Evolutionary conservation across 140 eudicot genomes (phyloP).

Genomic region (Anethum foeniculum): DNA sequence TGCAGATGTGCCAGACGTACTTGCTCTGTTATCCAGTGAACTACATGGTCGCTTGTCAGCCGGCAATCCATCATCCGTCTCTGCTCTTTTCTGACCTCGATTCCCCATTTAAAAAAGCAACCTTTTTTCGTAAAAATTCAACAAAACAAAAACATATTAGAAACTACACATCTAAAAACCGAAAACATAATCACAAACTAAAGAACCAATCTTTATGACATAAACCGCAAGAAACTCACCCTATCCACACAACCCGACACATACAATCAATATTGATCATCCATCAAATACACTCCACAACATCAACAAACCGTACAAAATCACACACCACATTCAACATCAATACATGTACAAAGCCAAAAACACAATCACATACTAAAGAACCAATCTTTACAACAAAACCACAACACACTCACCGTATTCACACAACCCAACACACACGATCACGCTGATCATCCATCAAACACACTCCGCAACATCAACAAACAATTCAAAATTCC

Average conservation of each 20-base stretch:
- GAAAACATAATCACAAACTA: not conserved
- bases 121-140: not conserved
- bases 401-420: not conserved
- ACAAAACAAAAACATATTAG: constrained; percentile 5
- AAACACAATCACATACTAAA: not conserved
- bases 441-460: not conserved
- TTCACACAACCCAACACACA: not conserved
- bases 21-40: constrained; percentile 65
- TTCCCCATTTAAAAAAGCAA: constrained; percentile 43
- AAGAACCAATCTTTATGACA: not conserved
- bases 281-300: not conserved
- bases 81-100: constrained; percentile 82
- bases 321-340: not conserved
- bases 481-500: not conserved
- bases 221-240: not conserved
- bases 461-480: not conserved
- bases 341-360: not conserved
- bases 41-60: constrained; percentile 86
- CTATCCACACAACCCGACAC: not conserved
- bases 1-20: constrained; percentile 51
- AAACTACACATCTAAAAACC: not conserved
- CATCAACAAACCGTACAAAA: not conserved
- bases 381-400: not conserved
- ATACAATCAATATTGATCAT: not conserved
- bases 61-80: constrained; percentile 54